Evolutionary conservation across 2,329 filamentous ascomycete genomes (phyloP), one percentile per base, ranked within the genome.

Genomic region (Sporothrix brunneoviolacea): DNA sequence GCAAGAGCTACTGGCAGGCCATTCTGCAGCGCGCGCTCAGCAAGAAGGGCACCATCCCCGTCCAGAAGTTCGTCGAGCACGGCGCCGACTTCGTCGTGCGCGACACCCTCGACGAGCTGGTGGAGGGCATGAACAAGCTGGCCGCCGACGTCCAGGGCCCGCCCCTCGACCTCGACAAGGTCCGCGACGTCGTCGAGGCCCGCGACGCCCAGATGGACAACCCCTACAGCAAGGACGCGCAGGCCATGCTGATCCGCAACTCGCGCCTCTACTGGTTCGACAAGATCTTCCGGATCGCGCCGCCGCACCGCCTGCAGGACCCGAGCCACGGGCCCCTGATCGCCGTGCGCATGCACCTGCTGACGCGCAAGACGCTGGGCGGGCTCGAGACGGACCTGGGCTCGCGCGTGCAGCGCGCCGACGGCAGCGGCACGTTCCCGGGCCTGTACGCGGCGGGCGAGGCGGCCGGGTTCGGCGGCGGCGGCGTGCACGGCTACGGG

Each of bases 371-470:
- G 69, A 79, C 77, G 0, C 70, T 83, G 3, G 76, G 79, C 36
- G 73, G 80, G 22, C 68, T 84, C 53, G 76, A 83, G 70, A 79
- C 80, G 13, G 73, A 81, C 59, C 61, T 83, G 19, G 60, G 70
- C 32, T 79, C 76, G 54, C 75, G 78, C 22, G 79, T 79, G 2
- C 75, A 80, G 68, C 67, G 64, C 44, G 59, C 65, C 1, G 67
- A 73, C 22, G 77, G 78, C 6, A 66, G 67, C n/a, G n/a, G n/a
- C 8, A 55, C 61, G 0, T 81, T 82, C 58, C 68, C 72, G 0
- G 78, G 78, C 0, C 58, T 83, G 13, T 83, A 81, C 50, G 78
- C 79, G 1, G 79, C 79, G 0, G 79, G 79, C 6, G 79, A 83
- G 60, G 76, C 68, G 1, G 77, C 79, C 0, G 79, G 79, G 0